phyloP scores from a whole-genome alignment of 2,329 filamentous ascomycete species.

The Trichocomaceae sp. region DNA sequence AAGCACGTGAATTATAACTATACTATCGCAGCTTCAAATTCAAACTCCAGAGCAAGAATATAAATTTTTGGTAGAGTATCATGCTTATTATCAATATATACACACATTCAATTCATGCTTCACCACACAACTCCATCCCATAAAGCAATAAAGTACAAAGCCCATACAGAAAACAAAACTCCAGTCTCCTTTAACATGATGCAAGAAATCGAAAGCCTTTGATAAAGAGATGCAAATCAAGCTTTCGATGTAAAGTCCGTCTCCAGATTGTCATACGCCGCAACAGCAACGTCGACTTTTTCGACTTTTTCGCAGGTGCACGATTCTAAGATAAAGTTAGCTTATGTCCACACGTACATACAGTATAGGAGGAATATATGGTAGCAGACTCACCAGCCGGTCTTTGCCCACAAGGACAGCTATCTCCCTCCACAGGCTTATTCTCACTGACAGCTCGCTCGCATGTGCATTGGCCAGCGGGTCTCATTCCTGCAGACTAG shows the following conservation, averaged over 20 bases:
- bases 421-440: slow-evolving; percentile 48
- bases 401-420: slow-evolving; percentile 72
- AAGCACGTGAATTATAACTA: slow-evolving; percentile 3
- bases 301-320: slow-evolving; percentile 78
- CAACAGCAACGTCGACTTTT: slow-evolving; percentile 47
- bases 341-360: background rate
- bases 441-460: slow-evolving; percentile 68
- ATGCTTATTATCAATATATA: background rate
- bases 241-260: slow-evolving; percentile 62
- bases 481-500: slow-evolving; percentile 53
- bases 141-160: background rate
- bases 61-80: background rate
- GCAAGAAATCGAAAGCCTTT: background rate
- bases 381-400: slow-evolving; percentile 52
- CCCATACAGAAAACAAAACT: background rate
- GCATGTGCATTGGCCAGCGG: slow-evolving; percentile 75
- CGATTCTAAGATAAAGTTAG: slow-evolving; percentile 41
- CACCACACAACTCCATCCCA: background rate
- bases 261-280: slow-evolving; percentile 48
- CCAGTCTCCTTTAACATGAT: background rate
- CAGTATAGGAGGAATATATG: background rate
- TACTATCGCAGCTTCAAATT: background rate
- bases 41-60: background rate
- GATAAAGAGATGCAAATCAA: background rate
- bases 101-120: background rate